Evolutionary conservation across 371 early-diverging fungal genomes (phyloP).

Genomic region (Mucor irregularis): DNA sequence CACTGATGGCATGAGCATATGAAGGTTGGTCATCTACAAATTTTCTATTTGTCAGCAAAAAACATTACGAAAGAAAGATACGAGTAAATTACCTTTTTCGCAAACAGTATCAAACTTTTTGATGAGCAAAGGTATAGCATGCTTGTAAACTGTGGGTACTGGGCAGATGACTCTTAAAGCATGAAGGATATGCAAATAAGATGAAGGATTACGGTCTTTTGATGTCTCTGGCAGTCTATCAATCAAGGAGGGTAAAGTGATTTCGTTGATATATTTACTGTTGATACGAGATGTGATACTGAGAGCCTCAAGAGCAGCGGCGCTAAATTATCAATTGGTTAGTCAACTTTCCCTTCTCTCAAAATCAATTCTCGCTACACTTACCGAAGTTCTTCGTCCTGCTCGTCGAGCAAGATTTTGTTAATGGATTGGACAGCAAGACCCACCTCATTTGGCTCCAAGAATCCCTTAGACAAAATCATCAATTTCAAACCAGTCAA

Average conservation of each 20-base stretch:
- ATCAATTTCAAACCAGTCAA: constrained; percentile 68
- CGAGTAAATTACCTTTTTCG: constrained; percentile 21
- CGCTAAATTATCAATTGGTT: background rate
- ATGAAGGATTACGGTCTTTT: constrained; percentile 7
- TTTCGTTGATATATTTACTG: constrained; percentile 27
- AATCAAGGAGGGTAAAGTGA: constrained; percentile 39
- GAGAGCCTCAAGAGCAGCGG: constrained; percentile 35
- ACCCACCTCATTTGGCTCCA: constrained; percentile 63
- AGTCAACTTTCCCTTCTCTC: too few relatives aligned
- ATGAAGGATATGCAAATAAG: constrained; percentile 21
- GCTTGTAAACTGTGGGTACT: constrained; percentile 29
- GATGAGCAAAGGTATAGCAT: constrained; percentile 27
- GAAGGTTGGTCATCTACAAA: constrained; percentile 22
- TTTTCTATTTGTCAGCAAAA: background rate
- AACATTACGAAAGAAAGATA: background rate
- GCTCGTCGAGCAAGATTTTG: constrained; percentile 52
- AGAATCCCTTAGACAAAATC: constrained; percentile 57
- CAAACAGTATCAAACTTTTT: constrained; percentile 40
- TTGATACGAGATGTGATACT: constrained; percentile 22
- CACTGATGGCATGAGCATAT: constrained; percentile 49
- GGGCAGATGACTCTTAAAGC: constrained; percentile 32
- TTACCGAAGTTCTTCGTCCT: constrained; percentile 55
- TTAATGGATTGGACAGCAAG: constrained; percentile 43
- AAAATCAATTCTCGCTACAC: too few relatives aligned
- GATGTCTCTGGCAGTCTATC: constrained; percentile 25